Evolutionary conservation across 2,329 filamentous ascomycete species (phyloP).

Genomic region (Simplicillium sp.): DNA sequence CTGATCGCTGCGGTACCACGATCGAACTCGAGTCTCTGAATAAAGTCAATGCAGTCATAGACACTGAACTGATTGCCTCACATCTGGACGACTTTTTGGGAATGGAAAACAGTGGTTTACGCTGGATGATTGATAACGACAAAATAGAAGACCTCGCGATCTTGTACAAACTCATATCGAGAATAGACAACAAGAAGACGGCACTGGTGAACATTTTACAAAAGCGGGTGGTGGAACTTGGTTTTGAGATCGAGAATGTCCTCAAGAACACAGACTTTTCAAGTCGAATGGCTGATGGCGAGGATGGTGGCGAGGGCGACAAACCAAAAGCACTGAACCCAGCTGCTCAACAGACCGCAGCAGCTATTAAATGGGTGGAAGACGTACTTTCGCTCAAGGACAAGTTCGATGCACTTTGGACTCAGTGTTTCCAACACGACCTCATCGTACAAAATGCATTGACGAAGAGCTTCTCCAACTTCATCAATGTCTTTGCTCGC

Average conservation of each 20-base stretch:
- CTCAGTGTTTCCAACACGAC: conserved; percentile 63
- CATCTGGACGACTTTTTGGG: conserved; percentile 75
- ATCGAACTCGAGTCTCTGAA: conserved; percentile 62
- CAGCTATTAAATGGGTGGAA: conserved; percentile 91
- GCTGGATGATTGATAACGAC: conserved; percentile 88
- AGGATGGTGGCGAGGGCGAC: conserved; percentile 32
- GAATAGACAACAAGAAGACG: conserved; percentile 66
- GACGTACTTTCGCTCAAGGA: conserved; percentile 79
- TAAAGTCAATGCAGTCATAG: conserved; percentile 69
- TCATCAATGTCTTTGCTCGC: conserved; percentile 83
- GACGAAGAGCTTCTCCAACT: conserved; percentile 79
- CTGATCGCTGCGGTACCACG: conserved; percentile 72
- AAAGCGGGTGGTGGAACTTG: conserved; percentile 67
- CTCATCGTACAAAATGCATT: conserved; percentile 71
- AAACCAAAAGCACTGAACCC: conserved; percentile 27
- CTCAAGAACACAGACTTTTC: conserved; percentile 48
- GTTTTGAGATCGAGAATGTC: conserved; percentile 69
- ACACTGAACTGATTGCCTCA: conserved; percentile 66
- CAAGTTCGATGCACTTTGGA: conserved; percentile 79
- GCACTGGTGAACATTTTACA: conserved; percentile 64
- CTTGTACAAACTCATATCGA: conserved; percentile 67
- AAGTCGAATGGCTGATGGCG: conserved; percentile 27
- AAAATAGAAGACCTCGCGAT: conserved; percentile 68
- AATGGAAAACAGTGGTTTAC: conserved; percentile 76
- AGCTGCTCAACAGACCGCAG: conserved; percentile 70